phyloP scores from a whole-genome alignment of 495 filamentous ascomycete genomes.

The Amniculicola lignicola region DNA sequence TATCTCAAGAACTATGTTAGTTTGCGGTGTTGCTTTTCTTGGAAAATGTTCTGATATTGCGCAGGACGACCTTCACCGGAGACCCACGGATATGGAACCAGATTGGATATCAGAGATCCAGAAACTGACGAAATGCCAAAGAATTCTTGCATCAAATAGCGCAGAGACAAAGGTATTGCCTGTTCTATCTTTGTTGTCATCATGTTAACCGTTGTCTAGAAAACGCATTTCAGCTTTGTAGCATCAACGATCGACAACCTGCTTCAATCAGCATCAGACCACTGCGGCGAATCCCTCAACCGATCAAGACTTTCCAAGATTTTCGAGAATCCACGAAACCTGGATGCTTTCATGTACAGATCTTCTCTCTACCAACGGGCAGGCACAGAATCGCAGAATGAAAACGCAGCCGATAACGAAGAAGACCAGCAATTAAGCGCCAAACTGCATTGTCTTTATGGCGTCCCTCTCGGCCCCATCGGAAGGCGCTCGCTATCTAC shows the following conservation, averaged over 20 bases:
- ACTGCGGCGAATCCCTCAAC: slow-evolving; percentile 34
- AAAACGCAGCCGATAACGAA: slow-evolving; percentile 14
- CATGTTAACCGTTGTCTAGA: slow-evolving; percentile 17
- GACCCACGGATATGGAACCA: slow-evolving; percentile 31
- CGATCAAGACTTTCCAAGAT: slow-evolving; percentile 34
- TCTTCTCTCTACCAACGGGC: slow-evolving; percentile 50
- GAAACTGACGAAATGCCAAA: slow-evolving; percentile 48
- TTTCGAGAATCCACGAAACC: slow-evolving; percentile 34
- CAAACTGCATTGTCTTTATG: slow-evolving; percentile 61
- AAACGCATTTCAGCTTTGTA: slow-evolving; percentile 27
- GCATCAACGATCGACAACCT: slow-evolving; percentile 27
- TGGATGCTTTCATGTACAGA: slow-evolving; percentile 21
- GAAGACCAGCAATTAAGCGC: slow-evolving; percentile 55
- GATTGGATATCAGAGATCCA: slow-evolving; percentile 53
- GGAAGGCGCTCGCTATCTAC: slow-evolving; percentile 35
- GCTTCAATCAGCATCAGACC: slow-evolving; percentile 29
- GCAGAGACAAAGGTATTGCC: slow-evolving; percentile 41
- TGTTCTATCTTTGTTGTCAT: background rate
- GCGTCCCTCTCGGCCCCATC: slow-evolving; percentile 46
- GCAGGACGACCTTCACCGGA: slow-evolving; percentile 44
- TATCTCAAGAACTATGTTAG: slow-evolving; percentile 50
- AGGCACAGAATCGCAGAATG: slow-evolving; percentile 29
- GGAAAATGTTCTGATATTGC: slow-evolving; percentile 5
- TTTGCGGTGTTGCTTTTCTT: background rate
- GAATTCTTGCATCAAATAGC: slow-evolving; percentile 41